phyloP scores from a whole-genome alignment of 2,329 filamentous ascomycete genomes.

The Diaporthe sp. region DNA sequence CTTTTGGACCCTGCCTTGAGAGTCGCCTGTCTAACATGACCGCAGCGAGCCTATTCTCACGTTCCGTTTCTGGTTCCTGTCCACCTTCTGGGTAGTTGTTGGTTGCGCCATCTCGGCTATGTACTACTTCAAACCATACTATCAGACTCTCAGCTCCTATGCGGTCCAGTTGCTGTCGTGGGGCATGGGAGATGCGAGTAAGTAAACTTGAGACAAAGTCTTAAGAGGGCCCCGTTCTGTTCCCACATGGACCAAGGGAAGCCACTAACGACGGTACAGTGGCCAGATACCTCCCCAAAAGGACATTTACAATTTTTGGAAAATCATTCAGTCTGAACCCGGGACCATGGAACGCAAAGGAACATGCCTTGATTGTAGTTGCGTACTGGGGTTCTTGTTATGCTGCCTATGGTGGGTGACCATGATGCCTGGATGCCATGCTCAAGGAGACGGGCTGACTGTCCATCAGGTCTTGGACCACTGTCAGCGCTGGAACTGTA shows the following conservation, averaged over 20 bases:
- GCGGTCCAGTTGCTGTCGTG: conserved; percentile 51
- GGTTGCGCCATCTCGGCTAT: conserved; percentile 50
- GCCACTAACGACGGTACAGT: conserved; percentile 38
- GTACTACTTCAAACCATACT: conserved; percentile 53
- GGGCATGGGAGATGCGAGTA: conserved; percentile 48
- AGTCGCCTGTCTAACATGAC: neutral
- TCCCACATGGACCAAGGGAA: neutral
- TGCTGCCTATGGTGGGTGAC: conserved; percentile 30
- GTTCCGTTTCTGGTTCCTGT: conserved; percentile 50
- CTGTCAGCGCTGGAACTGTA: conserved; percentile 49
- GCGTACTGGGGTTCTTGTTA: conserved; percentile 48
- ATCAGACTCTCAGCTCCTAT: conserved; percentile 47
- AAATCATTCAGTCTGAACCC: conserved; percentile 51
- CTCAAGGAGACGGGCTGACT: conserved; percentile 44
- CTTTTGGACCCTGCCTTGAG: neutral
- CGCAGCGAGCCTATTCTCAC: conserved; percentile 51
- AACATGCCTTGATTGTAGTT: conserved; percentile 51
- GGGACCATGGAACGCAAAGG: conserved; percentile 52
- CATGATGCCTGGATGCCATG: too few species aligned
- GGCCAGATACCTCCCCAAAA: conserved; percentile 47
- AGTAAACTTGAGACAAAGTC: neutral
- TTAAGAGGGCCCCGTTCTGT: neutral
- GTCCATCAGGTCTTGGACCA: conserved; percentile 49
- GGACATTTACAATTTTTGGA: conserved; percentile 46
- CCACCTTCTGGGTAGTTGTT: conserved; percentile 50